Base-by-base conservation (phyloP, 192 early-diverging fungal species). In the Anaeromyces robustus region DNA sequence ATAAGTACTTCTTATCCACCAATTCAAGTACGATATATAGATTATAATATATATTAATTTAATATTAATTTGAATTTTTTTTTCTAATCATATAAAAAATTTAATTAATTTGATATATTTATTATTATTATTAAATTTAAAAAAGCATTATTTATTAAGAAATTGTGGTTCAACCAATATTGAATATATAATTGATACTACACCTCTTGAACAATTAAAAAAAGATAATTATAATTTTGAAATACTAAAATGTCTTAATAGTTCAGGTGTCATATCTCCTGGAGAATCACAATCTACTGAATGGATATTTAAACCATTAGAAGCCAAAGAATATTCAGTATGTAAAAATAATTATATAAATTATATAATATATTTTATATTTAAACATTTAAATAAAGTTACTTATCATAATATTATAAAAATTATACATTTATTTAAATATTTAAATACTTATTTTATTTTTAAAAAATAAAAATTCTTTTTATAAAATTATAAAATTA, bases 261-360 rank as follows among this genome's bases (percentile, higher is more conserved):
- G 81, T 29, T 29, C 39, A 12, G 89, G 89, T 2, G 81, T 68
- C 2, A 86, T 90, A 29, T 18, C 68, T 18, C 85, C 89, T 14
- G 87, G 87, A 0, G 82, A 77, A 11, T 82, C 83, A 12, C 85
- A 82, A 77, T 82, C 82, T 31, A 80, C 89, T 26, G 83, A 88
- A 29, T 90, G 88, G 87, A 80, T 89, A 13, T 90, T 90, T 79
- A 30, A 83, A 29, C 89, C 89, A 12, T 79, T 90, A 0, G 89
- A 90, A 78, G 81, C 30, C 4, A 85, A 86, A 79, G 82, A 86
- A 29, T 90, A 90, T 81, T 83, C 84, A 30, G 88, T 82, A 77
- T 31, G 16, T 80, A 86, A 26, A 29, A 78, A 85, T 29, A n/a
- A n/a, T n/a, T n/a, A n/a, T n/a, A n/a, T n/a, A n/a, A n/a, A n/a